phyloP scores from a whole-genome alignment of 306 rosid genomes.

The Heteromeles arbutifolia region DNA sequence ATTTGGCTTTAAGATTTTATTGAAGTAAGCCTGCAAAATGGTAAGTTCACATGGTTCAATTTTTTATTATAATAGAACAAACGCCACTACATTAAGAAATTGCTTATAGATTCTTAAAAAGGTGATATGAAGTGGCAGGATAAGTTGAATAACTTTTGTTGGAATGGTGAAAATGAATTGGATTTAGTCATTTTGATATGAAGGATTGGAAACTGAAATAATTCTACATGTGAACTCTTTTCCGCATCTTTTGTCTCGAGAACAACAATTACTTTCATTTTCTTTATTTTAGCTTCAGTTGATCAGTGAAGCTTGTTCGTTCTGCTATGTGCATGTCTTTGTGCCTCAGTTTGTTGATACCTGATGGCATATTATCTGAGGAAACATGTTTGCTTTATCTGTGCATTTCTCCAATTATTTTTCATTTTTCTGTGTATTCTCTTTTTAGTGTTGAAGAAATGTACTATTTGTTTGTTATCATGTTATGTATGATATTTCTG shows the following conservation, averaged over 20 bases:
- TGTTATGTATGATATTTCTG: background rate
- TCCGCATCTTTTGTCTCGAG: background rate
- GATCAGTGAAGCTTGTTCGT: background rate
- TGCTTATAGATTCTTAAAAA: background rate
- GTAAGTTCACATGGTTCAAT: background rate
- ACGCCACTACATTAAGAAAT: background rate
- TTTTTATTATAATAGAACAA: background rate
- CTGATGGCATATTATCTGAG: background rate
- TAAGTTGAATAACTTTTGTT: background rate
- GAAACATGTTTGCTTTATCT: no score
- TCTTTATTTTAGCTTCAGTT: background rate
- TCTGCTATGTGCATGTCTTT: background rate
- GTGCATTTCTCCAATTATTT: background rate
- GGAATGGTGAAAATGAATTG: background rate
- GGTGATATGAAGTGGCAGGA: background rate
- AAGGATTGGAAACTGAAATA: background rate
- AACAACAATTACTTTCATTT: background rate
- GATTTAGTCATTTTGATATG: background rate
- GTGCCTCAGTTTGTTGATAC: background rate
- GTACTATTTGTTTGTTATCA: background rate
- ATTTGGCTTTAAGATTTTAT: background rate
- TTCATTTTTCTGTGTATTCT: background rate
- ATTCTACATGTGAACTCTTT: background rate
- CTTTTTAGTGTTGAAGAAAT: background rate
- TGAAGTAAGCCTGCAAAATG: background rate